These are phyloP conservation scores for Neocallimastix lanati DNA, from an alignment of 192 early-diverging fungal species.

Conservation along the genomic window DNA sequence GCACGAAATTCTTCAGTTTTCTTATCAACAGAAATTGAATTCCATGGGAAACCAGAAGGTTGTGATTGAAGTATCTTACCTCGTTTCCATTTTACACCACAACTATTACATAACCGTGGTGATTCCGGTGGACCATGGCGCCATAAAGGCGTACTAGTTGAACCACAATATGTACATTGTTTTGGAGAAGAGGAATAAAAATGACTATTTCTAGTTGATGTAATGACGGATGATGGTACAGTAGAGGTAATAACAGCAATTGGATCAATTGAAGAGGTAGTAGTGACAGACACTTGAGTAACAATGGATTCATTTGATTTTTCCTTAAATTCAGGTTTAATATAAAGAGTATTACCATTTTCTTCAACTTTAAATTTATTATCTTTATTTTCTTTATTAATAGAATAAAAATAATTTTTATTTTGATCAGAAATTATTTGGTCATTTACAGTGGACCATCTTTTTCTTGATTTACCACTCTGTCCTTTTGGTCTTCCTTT, in stretches of 20 bases:
- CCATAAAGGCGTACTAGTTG: background rate
- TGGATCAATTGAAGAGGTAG: background rate
- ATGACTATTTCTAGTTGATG: background rate
- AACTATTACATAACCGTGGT: background rate
- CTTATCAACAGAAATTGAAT: background rate
- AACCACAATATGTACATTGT: background rate
- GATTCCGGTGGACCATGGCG: background rate
- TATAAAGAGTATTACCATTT: background rate
- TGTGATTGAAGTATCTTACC: background rate
- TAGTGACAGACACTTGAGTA: background rate
- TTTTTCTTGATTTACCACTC: background rate
- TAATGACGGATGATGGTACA: background rate
- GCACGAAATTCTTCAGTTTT: background rate
- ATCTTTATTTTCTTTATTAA: background rate
- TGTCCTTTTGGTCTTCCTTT: background rate
- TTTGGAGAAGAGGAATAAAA: background rate
- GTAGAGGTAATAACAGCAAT: background rate
- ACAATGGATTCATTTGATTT: background rate
- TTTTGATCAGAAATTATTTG: background rate
- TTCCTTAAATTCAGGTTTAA: background rate
- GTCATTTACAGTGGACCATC: background rate
- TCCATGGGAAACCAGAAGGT: background rate
- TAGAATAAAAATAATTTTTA: background rate
- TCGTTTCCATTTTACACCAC: background rate
- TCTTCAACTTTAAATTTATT: background rate